These are phyloP conservation scores for Yamadazyma phyllophila DNA, from an alignment of 805 yeast species.

Conservation along the genomic window DNA sequence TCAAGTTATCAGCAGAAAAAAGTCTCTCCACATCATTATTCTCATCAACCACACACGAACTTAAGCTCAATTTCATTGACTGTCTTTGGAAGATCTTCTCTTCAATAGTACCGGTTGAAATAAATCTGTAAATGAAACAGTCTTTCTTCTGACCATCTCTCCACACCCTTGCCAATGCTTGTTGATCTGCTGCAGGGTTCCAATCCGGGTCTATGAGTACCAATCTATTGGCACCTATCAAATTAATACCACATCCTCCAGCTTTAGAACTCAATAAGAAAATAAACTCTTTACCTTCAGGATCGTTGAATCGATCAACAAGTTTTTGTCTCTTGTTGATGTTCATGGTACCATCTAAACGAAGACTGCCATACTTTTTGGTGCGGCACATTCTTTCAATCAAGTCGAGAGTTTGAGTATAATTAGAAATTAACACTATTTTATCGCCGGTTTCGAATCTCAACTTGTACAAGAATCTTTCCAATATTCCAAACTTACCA, in stretches of 20 bases:
- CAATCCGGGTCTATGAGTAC: conserved; percentile 89
- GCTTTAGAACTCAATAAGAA: conserved; percentile 92
- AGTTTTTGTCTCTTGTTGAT: conserved; percentile 90
- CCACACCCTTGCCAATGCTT: conserved; percentile 97
- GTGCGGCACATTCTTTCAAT: conserved; percentile 82
- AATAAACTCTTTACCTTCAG: conserved; percentile 82
- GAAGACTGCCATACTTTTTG: conserved; percentile 68
- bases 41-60: conserved; percentile 96
- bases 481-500: conserved; percentile 83
- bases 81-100: conserved; percentile 96
- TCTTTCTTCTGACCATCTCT: conserved; percentile 98
- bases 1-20: conserved; percentile 78
- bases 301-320: conserved; percentile 89
- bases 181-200: conserved; percentile 99
- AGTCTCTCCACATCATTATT: conserved; percentile 92
- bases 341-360: conserved; percentile 91
- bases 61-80: conserved; percentile 86
- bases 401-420: conserved; percentile 89
- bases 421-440: conserved; percentile 90
- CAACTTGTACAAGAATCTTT: conserved; percentile 78
- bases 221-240: conserved; percentile 93
- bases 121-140: conserved; percentile 91
- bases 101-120: conserved; percentile 92
- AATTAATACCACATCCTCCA: conserved; percentile 97
- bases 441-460: conserved; percentile 85